These are phyloP conservation scores for Abrus pulchellus DNA, from an alignment of 306 rosid species.

Conservation along the genomic window DNA sequence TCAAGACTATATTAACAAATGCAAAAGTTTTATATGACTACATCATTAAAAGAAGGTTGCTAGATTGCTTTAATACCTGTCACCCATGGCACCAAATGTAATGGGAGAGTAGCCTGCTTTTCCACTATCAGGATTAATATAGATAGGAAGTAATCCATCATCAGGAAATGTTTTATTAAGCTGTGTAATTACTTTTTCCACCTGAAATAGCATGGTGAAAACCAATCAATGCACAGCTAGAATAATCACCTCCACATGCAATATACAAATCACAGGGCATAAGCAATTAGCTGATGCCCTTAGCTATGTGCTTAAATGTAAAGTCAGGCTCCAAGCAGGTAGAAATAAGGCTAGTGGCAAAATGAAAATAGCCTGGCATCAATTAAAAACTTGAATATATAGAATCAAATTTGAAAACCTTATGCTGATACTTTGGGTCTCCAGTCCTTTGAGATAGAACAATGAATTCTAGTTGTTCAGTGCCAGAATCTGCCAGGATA, in stretches of 20 bases:
- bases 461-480: conserved; percentile 98
- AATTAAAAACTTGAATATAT: conserved; percentile 1
- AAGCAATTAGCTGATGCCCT: conserved; percentile 15
- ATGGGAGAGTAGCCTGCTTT: conserved; percentile 66
- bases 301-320: conserved; percentile 15
- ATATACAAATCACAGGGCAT: conserved; percentile 31
- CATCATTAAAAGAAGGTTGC: conserved; percentile 34
- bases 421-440: conserved; percentile 89
- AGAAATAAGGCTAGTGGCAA: conserved; percentile 6
- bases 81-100: conserved; percentile 99
- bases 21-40: conserved; percentile 20
- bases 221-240: conserved; percentile 49
- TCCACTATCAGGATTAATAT: conserved; percentile 80
- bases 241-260: conserved; percentile 33
- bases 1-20: conserved; percentile 32
- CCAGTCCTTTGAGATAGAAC: conserved; percentile 98
- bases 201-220: conserved; percentile 67
- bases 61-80: conserved; percentile 69
- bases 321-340: conserved; percentile 3
- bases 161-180: conserved; percentile 86
- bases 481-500: conserved; percentile 94
- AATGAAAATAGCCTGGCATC: neutral
- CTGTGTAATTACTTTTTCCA: conserved; percentile 76
- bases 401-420: conserved; percentile 60
- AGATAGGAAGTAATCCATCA: conserved; percentile 96